These are phyloP conservation scores for Metschnikowia corniflorae DNA, from an alignment of 805 yeast species.

Conservation along the genomic window DNA sequence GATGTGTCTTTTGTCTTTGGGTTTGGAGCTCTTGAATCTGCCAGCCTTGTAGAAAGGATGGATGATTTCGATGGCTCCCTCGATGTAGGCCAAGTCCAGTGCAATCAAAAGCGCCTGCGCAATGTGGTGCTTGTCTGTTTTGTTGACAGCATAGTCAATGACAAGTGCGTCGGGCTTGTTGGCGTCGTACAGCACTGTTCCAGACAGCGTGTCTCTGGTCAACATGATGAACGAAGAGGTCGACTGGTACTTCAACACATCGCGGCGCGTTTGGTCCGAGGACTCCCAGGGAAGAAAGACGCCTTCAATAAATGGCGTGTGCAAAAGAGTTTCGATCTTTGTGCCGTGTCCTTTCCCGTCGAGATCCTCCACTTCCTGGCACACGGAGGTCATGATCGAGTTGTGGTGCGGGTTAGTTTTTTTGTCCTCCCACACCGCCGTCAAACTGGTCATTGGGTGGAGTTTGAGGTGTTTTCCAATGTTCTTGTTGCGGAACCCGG, in stretches of 20 bases:
- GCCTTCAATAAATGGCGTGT: slow-evolving; percentile 40
- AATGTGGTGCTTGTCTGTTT: slow-evolving; percentile 41
- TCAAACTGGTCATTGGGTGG: slow-evolving; percentile 44
- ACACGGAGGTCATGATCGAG: slow-evolving; percentile 49
- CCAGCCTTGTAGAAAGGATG: slow-evolving; percentile 33
- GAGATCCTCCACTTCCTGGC: slow-evolving; percentile 43
- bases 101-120: slow-evolving; percentile 34
- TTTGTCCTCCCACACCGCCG: slow-evolving; percentile 34
- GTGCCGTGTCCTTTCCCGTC: slow-evolving; percentile 55
- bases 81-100: slow-evolving; percentile 45
- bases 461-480: slow-evolving; percentile 51
- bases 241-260: slow-evolving; percentile 35
- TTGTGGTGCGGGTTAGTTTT: slow-evolving; percentile 35
- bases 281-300: slow-evolving; percentile 42
- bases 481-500: slow-evolving; percentile 46
- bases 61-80: slow-evolving; percentile 46
- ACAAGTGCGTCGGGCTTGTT: slow-evolving; percentile 29
- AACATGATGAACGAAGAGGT: slow-evolving; percentile 40
- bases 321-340: slow-evolving; percentile 47
- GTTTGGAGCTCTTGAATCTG: slow-evolving; percentile 33
- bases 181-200: slow-evolving; percentile 34
- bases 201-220: slow-evolving; percentile 44
- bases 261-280: slow-evolving; percentile 31
- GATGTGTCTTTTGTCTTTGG: slow-evolving; percentile 36
- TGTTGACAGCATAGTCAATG: slow-evolving; percentile 39